Conservation (phyloP, 805 yeast species). For the Candida dendrica region DNA sequence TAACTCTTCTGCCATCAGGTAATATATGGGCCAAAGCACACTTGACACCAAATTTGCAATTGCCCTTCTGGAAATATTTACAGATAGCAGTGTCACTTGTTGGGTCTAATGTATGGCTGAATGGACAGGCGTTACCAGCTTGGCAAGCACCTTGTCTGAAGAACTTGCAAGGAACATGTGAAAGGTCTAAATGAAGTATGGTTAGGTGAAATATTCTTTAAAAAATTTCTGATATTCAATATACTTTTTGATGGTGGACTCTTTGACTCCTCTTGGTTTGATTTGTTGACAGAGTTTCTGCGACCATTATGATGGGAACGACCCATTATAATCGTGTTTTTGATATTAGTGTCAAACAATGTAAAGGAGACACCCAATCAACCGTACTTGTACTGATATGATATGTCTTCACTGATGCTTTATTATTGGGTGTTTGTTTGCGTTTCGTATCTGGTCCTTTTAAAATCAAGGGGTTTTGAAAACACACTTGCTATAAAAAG, state of each 20-base stretch:
- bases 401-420: too few species aligned
- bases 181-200: constrained; percentile 41
- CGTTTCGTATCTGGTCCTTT: too few species aligned
- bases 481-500: too few species aligned
- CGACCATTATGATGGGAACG: background rate
- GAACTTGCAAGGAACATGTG: constrained; percentile 96
- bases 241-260: background rate
- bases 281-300: background rate
- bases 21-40: constrained; percentile 90
- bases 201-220: too few species aligned
- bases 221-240: too few species aligned
- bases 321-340: background rate
- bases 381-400: too few species aligned
- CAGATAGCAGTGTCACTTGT: constrained; percentile 57
- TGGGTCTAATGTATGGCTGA: constrained; percentile 62
- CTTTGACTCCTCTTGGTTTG: background rate
- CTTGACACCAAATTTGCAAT: constrained; percentile 89
- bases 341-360: too few species aligned
- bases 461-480: too few species aligned
- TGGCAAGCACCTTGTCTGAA: constrained; percentile 89
- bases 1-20: constrained; percentile 83
- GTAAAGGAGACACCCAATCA: too few species aligned
- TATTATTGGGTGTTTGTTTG: too few species aligned
- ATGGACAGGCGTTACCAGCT: constrained; percentile 90
- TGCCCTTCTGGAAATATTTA: constrained; percentile 93